These are phyloP conservation scores for Cylindrotheca fusiformis DNA, from an alignment of 108 stramenopile genomes.

Conservation along the genomic window DNA sequence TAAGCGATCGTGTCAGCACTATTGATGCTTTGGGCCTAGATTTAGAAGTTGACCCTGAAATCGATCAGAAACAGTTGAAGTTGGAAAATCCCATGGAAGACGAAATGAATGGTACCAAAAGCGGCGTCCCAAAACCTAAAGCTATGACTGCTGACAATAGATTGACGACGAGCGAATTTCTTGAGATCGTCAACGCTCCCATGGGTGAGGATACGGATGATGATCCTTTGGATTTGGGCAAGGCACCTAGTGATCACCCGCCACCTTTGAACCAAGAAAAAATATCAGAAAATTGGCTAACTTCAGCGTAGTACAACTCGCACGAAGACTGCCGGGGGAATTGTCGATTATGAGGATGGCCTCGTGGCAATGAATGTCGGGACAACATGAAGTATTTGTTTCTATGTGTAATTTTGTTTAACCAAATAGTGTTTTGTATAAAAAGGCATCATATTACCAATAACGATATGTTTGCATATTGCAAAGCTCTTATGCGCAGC, in stretches of 20 bases:
- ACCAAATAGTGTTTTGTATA: too few relatives aligned
- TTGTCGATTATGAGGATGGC: too few relatives aligned
- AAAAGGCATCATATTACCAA: too few relatives aligned
- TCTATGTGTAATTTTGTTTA: neutral
- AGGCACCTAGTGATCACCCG: conserved; percentile 9
- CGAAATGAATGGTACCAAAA: neutral
- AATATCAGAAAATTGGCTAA: conserved; percentile 12
- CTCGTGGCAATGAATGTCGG: neutral
- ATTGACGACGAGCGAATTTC: conserved; percentile 38
- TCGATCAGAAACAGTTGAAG: neutral
- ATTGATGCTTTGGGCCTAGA: conserved; percentile 59
- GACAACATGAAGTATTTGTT: neutral
- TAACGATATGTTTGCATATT: too few relatives aligned
- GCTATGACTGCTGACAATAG: conserved; percentile 13
- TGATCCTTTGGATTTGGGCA: neutral
- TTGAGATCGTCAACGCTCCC: conserved; percentile 30
- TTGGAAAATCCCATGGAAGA: too few relatives aligned
- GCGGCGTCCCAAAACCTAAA: conserved; percentile 20
- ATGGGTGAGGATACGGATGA: conserved; percentile 3
- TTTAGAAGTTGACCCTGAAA: conserved; percentile 30
- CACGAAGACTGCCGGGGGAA: neutral
- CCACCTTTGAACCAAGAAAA: conserved; percentile 21
- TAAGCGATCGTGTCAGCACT: conserved; percentile 40
- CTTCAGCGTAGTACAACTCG: neutral
- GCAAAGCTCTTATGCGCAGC: too few relatives aligned